Evolutionary conservation across 306 rosid genomes (phyloP).

Genomic region (Neltuma alba): DNA sequence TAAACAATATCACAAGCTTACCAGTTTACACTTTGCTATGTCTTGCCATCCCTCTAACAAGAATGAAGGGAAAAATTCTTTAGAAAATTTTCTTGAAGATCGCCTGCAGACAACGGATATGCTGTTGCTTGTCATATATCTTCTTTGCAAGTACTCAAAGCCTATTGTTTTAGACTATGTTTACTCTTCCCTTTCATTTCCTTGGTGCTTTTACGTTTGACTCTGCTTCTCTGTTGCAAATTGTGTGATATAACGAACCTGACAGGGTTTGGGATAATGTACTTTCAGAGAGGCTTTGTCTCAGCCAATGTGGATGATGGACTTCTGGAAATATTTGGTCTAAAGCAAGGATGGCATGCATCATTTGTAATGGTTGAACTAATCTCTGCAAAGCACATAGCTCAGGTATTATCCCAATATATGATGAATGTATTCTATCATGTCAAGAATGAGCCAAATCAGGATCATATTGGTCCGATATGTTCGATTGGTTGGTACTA

Average conservation of each 20-base stretch:
- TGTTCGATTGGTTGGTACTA: background rate
- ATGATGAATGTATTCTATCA: background rate
- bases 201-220: background rate
- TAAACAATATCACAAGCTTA: background rate
- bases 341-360: conserved; percentile 99
- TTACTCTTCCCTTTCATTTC: background rate
- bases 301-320: conserved; percentile 96
- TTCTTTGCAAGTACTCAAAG: conserved; percentile 6
- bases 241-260: conserved; percentile 23
- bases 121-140: background rate
- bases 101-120: background rate
- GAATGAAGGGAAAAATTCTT: background rate
- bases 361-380: conserved; percentile 97
- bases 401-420: conserved; percentile 65
- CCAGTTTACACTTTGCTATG: background rate
- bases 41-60: background rate
- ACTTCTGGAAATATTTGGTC: conserved; percentile 90
- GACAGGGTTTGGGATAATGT: conserved; percentile 23
- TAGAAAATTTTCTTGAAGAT: background rate
- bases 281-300: conserved; percentile 82
- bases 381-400: conserved; percentile 89
- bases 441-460: background rate
- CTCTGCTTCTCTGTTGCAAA: background rate
- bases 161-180: background rate
- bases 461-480: background rate